These are phyloP conservation scores for Takashimella tepidaria DNA, from an alignment of 1,284 basidiomycete genomes.

Conservation along the genomic window DNA sequence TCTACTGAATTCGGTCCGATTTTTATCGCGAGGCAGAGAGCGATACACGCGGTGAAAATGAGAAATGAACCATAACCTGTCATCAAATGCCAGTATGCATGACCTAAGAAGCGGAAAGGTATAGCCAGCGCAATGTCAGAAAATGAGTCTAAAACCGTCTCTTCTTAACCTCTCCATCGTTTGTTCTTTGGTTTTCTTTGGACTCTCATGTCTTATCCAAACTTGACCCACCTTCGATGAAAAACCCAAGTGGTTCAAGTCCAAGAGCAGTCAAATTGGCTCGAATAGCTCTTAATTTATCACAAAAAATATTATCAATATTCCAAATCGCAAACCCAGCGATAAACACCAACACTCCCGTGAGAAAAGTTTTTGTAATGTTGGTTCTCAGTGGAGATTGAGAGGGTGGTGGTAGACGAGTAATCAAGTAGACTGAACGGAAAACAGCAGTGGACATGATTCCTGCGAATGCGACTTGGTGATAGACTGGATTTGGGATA, in stretches of 20 bases:
- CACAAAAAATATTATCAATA: slow-evolving; percentile 53
- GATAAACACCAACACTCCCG: slow-evolving; percentile 41
- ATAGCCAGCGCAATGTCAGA: neutral
- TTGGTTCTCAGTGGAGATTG: slow-evolving; percentile 22
- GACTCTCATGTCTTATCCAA: slow-evolving; percentile 1
- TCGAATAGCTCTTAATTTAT: slow-evolving; percentile 22
- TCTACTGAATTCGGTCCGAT: slow-evolving; percentile 22
- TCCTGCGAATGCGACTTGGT: slow-evolving; percentile 51
- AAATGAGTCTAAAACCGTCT: neutral
- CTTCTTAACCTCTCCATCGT: slow-evolving; percentile 12
- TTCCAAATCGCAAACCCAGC: slow-evolving; percentile 53
- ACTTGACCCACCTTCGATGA: slow-evolving; percentile 35
- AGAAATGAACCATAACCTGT: slow-evolving; percentile 51
- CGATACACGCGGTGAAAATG: slow-evolving; percentile 45
- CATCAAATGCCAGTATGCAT: slow-evolving; percentile 53
- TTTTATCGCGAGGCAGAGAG: slow-evolving; percentile 33
- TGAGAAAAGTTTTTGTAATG: slow-evolving; percentile 26
- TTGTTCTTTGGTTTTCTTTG: neutral
- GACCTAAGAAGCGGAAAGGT: slow-evolving; percentile 28
- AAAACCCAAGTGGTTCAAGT: slow-evolving; percentile 30
- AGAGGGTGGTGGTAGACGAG: slow-evolving; percentile 20
- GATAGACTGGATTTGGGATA: slow-evolving; percentile 53
- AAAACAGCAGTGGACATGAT: slow-evolving; percentile 43
- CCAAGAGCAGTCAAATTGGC: slow-evolving; percentile 14
- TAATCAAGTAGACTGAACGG: slow-evolving; percentile 38